Conservation (phyloP, 345 rosid genomes). For the Pugionium dolabratum region DNA sequence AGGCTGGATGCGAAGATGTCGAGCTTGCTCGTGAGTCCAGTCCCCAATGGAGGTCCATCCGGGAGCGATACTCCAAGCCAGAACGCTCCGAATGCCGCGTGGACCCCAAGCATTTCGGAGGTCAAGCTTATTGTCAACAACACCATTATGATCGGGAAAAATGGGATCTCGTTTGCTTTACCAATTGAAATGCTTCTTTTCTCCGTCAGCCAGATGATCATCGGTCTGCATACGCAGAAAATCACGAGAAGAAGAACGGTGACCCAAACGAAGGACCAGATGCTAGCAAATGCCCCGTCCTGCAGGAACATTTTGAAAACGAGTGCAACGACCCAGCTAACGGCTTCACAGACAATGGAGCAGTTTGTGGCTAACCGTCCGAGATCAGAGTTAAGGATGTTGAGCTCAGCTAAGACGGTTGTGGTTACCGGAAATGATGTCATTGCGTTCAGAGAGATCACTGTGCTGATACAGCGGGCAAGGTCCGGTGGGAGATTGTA, state of each 20-base stretch:
- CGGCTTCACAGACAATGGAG: conserved; percentile 40
- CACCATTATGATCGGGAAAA: conserved; percentile 27
- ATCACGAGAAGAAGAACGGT: background rate
- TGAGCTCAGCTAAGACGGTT: conserved; percentile 39
- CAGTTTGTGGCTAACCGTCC: conserved; percentile 44
- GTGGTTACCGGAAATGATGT: conserved; percentile 44
- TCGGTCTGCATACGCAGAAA: conserved; percentile 24
- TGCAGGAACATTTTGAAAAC: conserved; percentile 21
- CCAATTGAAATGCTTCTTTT: conserved; percentile 16
- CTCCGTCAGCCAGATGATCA: conserved; percentile 38
- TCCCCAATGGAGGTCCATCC: conserved; percentile 43
- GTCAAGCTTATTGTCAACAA: conserved; percentile 24
- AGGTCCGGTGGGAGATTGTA: conserved; percentile 12
- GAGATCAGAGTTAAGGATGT: conserved; percentile 43
- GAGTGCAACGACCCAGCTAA: conserved; percentile 29
- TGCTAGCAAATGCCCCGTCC: conserved; percentile 11
- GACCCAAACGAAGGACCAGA: conserved; percentile 33
- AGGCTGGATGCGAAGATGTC: conserved; percentile 31
- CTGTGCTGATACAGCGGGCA: conserved; percentile 26
- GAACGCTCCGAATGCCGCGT: conserved; percentile 45
- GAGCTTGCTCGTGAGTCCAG: conserved; percentile 38
- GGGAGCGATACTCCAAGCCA: conserved; percentile 44
- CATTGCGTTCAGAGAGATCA: conserved; percentile 38
- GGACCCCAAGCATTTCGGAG: conserved; percentile 36
- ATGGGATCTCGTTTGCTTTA: conserved; percentile 34